phyloP scores from a whole-genome alignment of 2,329 filamentous ascomycete species.

The Cytospora paraplurivora region DNA sequence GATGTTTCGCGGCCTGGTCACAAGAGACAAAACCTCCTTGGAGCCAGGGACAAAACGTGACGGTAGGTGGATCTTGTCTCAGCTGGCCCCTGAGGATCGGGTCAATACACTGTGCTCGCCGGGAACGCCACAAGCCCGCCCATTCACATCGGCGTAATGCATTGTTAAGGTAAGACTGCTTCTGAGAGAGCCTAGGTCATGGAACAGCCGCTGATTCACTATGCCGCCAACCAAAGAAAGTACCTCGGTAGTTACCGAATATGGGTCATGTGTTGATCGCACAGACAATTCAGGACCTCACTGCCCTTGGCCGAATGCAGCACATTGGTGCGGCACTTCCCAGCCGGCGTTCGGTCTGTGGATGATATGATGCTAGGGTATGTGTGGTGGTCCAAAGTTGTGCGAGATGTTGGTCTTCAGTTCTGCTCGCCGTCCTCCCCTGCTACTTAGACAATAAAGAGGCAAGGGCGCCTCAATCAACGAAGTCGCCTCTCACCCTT shows the following conservation, averaged over 20 bases:
- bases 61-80: not conserved
- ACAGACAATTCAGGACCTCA: conserved; percentile 10
- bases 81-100: not conserved
- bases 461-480: conserved; percentile 13
- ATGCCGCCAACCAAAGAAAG: conserved; percentile 5
- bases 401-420: not conserved
- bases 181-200: conserved; percentile 14
- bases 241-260: conserved; percentile 1
- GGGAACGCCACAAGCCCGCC: conserved; percentile 7
- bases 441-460: not conserved
- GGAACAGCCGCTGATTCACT: conserved; percentile 18
- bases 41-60: not conserved
- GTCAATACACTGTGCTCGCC: not conserved
- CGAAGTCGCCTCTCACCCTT: conserved; percentile 16
- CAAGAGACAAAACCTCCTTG: not conserved
- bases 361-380: not conserved
- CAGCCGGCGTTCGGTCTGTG: not conserved
- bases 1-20: not conserved
- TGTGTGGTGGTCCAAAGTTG: too few species aligned
- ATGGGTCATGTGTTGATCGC: conserved; percentile 5
- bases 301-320: not conserved
- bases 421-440: not conserved
- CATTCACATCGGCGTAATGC: conserved; percentile 14
- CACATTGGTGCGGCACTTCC: not conserved
- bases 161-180: not conserved